A percentile compares a stretch with the other conserved stretches of the same genome.
Conservation (phyloP, 2,329 filamentous ascomycete genomes). For the Colletotrichum magnum region DNA sequence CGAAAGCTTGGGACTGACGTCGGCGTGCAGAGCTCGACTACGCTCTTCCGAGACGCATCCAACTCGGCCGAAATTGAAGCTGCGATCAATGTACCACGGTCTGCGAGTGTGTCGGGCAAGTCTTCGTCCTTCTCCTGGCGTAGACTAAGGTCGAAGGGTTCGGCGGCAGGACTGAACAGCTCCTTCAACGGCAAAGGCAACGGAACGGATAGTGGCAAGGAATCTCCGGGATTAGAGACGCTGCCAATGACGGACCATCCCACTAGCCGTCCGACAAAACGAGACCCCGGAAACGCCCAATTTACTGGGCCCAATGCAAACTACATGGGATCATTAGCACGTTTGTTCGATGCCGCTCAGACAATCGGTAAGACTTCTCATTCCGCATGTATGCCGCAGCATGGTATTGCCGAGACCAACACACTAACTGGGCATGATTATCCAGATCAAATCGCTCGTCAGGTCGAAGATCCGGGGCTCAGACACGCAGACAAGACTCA, state of each 20-base stretch:
- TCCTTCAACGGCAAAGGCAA: conserved; percentile 58
- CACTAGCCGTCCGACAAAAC: conserved; percentile 77
- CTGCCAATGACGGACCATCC: conserved; percentile 82
- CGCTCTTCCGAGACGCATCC: conserved; percentile 81
- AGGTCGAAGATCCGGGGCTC: conserved; percentile 94
- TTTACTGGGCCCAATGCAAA: conserved; percentile 88
- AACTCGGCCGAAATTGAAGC: conserved; percentile 62
- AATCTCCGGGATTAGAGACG: conserved; percentile 76
- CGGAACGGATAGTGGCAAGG: conserved; percentile 61
- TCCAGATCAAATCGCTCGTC: conserved; percentile 92
- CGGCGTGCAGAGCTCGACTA: conserved; percentile 80
- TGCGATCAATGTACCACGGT: conserved; percentile 62
- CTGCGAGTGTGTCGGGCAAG: conserved; percentile 78
- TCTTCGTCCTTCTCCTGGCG: conserved; percentile 89
- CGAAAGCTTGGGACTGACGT: conserved; percentile 96
- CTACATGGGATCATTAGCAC: conserved; percentile 93
- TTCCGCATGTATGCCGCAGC: background rate
- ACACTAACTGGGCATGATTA: conserved; percentile 43
- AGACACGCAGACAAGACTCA: conserved; percentile 94
- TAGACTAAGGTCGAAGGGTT: conserved; percentile 90
- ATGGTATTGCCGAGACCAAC: background rate
- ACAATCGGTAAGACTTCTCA: conserved; percentile 79
- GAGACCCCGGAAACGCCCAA: conserved; percentile 76
- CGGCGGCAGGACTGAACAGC: conserved; percentile 71
- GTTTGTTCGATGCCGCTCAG: conserved; percentile 93